These are phyloP conservation scores for Didymella lethalis DNA, from an alignment of 2,329 filamentous ascomycete genomes.

Conservation along the genomic window DNA sequence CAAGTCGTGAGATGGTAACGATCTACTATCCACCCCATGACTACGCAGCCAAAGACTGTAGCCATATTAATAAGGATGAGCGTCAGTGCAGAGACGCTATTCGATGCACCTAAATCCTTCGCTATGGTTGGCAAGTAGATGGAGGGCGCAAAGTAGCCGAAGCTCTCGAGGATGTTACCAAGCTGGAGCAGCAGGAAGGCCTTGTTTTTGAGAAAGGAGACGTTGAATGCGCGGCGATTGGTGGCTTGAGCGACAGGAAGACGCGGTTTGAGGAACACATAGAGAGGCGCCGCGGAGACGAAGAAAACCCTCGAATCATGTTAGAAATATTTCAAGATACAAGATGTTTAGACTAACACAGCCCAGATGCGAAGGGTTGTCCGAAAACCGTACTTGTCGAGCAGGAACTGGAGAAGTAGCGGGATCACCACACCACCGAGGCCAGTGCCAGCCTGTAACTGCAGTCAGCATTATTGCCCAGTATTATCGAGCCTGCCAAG, in stretches of 20 bases:
- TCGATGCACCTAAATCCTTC: conserved; percentile 33
- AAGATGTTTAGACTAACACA: conserved; percentile 13
- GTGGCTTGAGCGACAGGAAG: conserved; percentile 33
- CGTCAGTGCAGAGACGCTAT: conserved; percentile 40
- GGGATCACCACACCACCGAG: conserved; percentile 56
- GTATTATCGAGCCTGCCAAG: neutral
- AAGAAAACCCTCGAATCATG: conserved; percentile 25
- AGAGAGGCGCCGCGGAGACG: conserved; percentile 42
- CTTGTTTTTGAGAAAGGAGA: conserved; percentile 40
- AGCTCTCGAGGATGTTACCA: conserved; percentile 49
- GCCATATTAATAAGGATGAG: conserved; percentile 50
- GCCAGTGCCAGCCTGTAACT: conserved; percentile 46
- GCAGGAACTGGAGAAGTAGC: conserved; percentile 51
- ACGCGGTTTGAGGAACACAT: conserved; percentile 44
- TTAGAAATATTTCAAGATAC: neutral
- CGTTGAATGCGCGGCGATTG: conserved; percentile 34
- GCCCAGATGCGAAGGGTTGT: conserved; percentile 54
- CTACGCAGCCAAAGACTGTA: conserved; percentile 47
- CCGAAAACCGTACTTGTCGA: conserved; percentile 51
- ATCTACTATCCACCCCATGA: conserved; percentile 53
- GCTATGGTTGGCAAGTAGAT: conserved; percentile 52
- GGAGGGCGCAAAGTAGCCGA: conserved; percentile 53
- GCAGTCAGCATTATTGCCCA: neutral
- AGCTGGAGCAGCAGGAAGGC: conserved; percentile 46
- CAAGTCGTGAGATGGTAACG: conserved; percentile 53